Base-by-base conservation (phyloP, 495 filamentous ascomycete species). In the Sphaerosporella brunnea region DNA sequence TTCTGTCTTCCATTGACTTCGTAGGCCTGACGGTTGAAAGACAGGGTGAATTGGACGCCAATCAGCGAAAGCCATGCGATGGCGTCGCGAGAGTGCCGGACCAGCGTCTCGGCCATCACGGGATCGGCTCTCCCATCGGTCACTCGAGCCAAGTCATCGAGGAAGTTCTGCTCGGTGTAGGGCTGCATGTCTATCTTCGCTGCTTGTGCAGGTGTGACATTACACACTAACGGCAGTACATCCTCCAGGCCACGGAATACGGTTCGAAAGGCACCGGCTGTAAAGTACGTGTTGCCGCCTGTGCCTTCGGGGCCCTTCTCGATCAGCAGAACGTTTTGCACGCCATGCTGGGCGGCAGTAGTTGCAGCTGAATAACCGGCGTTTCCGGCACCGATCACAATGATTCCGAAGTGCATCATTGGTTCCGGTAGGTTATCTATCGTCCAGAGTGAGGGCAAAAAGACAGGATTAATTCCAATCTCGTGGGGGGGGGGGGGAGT, bases 21-120 rank as follows among this genome's bases (percentile, higher is more conserved):
- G 44, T 71, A 79, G 0, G 75, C 71, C 54, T 80, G 74, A 0
- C 77, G 65, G 42, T 77, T 73, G 58, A 78, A 79, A 1, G 66
- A 69, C 16, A 79, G 63, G 49, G 70, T 64, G 50, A 76, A 79
- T 3, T 63, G 58, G 5, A 76, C 60, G 0, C 74, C 74, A 30
- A 69, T 62, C 11, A 62, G 39, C 10, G 64, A 65, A 4, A 80
- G 57, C 75, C 75, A 80, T 51, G 69, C 65, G 2, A 77, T 63
- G 0, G 69, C 53, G 11, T 56, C 63, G 18, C 65, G 63, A 0
- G 64, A 68, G 19, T 74, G 67, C 8, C 59, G 46, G 2, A 80
- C 64, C 2, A 79, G 59, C 4, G 61, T 56, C 19, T 58, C 51
- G 0, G 62, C 61, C 2, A 78, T 59, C 4, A 47, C 56, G 1